Evolutionary conservation across 2,329 filamentous ascomycete genomes (phyloP).

Genomic region (Fusarium ramigenum): DNA sequence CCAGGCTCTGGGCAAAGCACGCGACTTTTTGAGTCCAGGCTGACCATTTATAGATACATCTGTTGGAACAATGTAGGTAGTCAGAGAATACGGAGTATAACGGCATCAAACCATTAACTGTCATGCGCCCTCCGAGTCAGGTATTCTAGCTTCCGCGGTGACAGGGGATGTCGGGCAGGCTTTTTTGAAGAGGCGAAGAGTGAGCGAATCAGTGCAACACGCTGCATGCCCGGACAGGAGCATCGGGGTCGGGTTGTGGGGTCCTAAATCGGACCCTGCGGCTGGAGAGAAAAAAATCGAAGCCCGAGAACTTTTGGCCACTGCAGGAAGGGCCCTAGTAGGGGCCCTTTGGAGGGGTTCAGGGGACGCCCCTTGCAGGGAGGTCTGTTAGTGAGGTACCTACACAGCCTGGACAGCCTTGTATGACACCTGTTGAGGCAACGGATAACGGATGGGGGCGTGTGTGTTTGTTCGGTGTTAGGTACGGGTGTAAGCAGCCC

Average conservation of each 20-base stretch:
- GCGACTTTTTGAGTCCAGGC: neutral
- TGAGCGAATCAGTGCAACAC: slow-evolving; percentile 30
- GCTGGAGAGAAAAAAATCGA: slow-evolving; percentile 41
- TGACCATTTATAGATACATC: neutral
- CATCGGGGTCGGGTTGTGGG: slow-evolving; percentile 9
- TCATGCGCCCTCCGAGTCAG: neutral
- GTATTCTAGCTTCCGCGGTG: neutral
- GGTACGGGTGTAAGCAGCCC: slow-evolving; percentile 15
- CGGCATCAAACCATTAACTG: neutral
- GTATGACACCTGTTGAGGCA: slow-evolving; percentile 16
- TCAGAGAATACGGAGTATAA: neutral
- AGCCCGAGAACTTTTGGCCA: slow-evolving; percentile 27
- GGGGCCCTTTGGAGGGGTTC: slow-evolving; percentile 12
- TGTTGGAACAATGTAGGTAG: neutral
- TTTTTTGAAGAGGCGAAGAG: slow-evolving; percentile 16
- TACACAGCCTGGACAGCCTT: slow-evolving; percentile 40
- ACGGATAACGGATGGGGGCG: neutral
- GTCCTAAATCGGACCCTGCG: slow-evolving; percentile 42
- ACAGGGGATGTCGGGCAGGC: neutral
- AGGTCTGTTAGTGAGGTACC: slow-evolving; percentile 38
- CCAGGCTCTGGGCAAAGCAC: neutral
- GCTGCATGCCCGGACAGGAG: slow-evolving; percentile 1
- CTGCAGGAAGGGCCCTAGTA: slow-evolving; percentile 10
- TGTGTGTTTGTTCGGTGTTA: neutral
- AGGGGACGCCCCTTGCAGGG: slow-evolving; percentile 16